Conservation (phyloP, 2,329 filamentous ascomycete species). For the Trichoderma sp. region DNA sequence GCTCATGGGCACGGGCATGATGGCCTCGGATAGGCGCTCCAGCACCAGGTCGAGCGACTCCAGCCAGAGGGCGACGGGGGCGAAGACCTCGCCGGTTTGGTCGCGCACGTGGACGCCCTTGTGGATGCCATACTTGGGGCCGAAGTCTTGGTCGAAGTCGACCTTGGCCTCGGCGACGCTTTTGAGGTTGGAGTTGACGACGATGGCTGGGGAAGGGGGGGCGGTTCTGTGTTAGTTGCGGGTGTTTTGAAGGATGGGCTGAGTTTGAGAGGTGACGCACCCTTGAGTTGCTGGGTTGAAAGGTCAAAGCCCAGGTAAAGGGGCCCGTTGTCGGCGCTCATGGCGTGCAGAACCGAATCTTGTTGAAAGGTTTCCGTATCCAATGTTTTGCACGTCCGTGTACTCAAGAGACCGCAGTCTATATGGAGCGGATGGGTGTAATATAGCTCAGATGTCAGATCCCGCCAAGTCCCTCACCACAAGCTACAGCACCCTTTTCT, state of each 20-base stretch:
- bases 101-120: constrained; percentile 88
- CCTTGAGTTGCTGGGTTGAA: constrained; percentile 95
- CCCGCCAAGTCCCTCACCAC: neutral
- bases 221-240: neutral
- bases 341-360: constrained; percentile 20
- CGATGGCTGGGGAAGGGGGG: constrained; percentile 57
- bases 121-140: constrained; percentile 67
- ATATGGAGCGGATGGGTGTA: neutral
- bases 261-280: constrained; percentile 39
- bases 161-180: constrained; percentile 84
- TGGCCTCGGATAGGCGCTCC: constrained; percentile 63
- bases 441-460: neutral
- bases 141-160: constrained; percentile 87
- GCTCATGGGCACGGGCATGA: constrained; percentile 62
- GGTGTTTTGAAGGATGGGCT: neutral
- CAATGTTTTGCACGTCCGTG: neutral
- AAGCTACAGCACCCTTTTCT: neutral
- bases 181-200: constrained; percentile 77
- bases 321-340: constrained; percentile 44
- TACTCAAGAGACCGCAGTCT: neutral
- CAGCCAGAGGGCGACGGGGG: constrained; percentile 90
- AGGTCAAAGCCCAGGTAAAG: constrained; percentile 93
- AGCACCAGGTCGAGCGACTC: constrained; percentile 88
- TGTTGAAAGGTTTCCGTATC: neutral
- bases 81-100: constrained; percentile 81